Base-by-base conservation (phyloP, 352 stramenopile species). In the Lagenidium giganteum region DNA sequence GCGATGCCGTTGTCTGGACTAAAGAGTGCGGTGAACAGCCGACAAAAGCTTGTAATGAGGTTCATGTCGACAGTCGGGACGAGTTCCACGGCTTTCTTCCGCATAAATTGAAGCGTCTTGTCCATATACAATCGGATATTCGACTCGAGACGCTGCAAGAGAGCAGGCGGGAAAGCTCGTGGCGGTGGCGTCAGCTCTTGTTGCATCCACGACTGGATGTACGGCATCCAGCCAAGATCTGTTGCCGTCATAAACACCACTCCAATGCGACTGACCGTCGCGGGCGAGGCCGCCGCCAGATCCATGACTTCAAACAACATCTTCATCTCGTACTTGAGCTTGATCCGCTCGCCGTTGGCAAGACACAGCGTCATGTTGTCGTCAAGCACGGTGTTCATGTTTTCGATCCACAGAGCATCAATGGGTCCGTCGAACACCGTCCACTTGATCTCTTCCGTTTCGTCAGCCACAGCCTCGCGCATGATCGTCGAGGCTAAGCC, bases 291-390 rank as follows among this genome's bases (percentile, higher is more conserved):
- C 8, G 82, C 80, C 8, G 67, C 71, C 3, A 95, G 61, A 60
- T 95, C 83, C 66, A 87, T 88, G 1, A 93, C 79, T 49, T 95
- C 83, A 46, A 95, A 94, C 4, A 95, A 48, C 70, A 87, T 90
- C 51, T 87, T 87, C 80, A 94, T 94, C 31, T 89, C 69, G 25
- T 40, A 51, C 43, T 67, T 71, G 14, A 71, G 46, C 44, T 71
- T 71, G 56, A 95, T 95, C 18, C 82, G 60, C 52, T 95, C 81
- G 27, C 83, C 83, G 61, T 93, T 95, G 4, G 82, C 80, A 2
- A 95, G 67, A 42, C 83, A 95, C 5, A 95, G 67, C 1, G 79
- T 95, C 50, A 58, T 58, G 42, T 58, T 58, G 37, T 58, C 50
- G 30, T 58, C 50, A 2, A 58, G 42, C 17, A 95, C 83, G 5